Percentiles rank a stretch among this genome's conserved stretches.
phyloP scores from a whole-genome alignment of 306 rosid genomes.

The Mimosa bimucronata region DNA sequence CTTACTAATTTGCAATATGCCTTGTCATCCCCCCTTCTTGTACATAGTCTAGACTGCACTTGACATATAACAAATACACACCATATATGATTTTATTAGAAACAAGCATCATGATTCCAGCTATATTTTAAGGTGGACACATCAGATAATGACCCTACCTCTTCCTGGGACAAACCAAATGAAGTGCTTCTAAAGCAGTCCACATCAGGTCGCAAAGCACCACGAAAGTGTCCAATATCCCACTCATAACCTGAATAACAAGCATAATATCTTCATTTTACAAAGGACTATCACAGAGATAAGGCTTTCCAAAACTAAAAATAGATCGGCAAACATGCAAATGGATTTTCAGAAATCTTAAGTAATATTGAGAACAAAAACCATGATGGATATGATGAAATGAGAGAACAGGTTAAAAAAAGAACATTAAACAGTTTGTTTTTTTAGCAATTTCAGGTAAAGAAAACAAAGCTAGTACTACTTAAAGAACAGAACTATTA shows the following conservation, averaged over 20 bases:
- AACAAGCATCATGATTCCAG: slow-evolving; percentile 11
- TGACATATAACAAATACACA: not conserved
- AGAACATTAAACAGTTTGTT: not conserved
- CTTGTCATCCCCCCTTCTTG: not conserved
- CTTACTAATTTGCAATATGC: not conserved
- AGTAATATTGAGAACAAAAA: not conserved
- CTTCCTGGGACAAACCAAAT: slow-evolving; percentile 68
- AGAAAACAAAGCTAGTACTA: slow-evolving; percentile 29
- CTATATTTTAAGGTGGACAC: not conserved
- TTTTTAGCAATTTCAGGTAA: slow-evolving; percentile 14
- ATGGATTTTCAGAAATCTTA: slow-evolving; percentile 19
- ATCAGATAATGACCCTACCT: slow-evolving; percentile 59
- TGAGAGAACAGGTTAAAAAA: not conserved
- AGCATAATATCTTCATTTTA: slow-evolving; percentile 38
- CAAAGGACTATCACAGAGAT: slow-evolving; percentile 33
- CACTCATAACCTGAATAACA: slow-evolving; percentile 86
- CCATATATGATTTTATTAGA: not conserved
- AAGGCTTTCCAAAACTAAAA: slow-evolving; percentile 9
- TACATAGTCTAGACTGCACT: not conserved
- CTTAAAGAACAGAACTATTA: slow-evolving; percentile 44
- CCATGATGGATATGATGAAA: not conserved
- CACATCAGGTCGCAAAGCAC: slow-evolving; percentile 81
- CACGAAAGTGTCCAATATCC: slow-evolving; percentile 89
- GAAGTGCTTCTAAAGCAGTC: slow-evolving; percentile 96
- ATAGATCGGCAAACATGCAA: slow-evolving; percentile 4